phyloP scores from a whole-genome alignment of 1,284 basidiomycete genomes.

The Sporisorium iseilematis-ciliati region DNA sequence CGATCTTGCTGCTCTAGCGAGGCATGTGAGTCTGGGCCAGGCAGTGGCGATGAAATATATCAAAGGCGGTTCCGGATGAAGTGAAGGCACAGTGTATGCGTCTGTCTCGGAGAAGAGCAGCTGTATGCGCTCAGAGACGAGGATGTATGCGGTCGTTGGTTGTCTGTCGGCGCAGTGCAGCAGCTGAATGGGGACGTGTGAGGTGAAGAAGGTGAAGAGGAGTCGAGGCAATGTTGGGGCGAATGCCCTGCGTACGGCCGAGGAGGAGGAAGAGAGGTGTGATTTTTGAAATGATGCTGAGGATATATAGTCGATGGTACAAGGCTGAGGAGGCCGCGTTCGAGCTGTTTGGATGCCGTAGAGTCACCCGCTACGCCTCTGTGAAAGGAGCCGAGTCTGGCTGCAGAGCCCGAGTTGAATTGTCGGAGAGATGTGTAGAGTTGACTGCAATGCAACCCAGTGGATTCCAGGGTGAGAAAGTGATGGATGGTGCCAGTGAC shows the following conservation, averaged over 20 bases:
- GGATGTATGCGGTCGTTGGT: slow-evolving; percentile 20
- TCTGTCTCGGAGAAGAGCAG: background rate
- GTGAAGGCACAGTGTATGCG: slow-evolving; percentile 15
- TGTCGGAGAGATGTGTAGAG: background rate
- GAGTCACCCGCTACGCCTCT: background rate
- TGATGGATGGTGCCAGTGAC: background rate
- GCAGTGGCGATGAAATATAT: background rate
- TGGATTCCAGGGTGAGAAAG: background rate
- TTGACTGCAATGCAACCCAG: background rate
- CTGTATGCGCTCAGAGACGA: slow-evolving; percentile 17
- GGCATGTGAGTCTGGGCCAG: slow-evolving; percentile 17
- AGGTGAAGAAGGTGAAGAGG: background rate
- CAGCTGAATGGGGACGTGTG: background rate
- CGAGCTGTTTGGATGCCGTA: slow-evolving; percentile 1
- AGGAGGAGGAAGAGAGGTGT: background rate
- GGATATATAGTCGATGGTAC: slow-evolving; percentile 26
- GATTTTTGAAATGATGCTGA: background rate
- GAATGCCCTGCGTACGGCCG: background rate
- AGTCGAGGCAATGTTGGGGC: background rate
- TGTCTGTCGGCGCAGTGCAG: background rate
- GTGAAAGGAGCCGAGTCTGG: no score
- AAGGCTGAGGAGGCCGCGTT: background rate
- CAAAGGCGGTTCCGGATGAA: background rate
- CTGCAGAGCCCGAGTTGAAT: background rate
- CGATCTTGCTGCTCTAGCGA: slow-evolving; percentile 6